phyloP scores from a whole-genome alignment of 495 filamentous ascomycete genomes.

The Talaromyces borbonicus region DNA sequence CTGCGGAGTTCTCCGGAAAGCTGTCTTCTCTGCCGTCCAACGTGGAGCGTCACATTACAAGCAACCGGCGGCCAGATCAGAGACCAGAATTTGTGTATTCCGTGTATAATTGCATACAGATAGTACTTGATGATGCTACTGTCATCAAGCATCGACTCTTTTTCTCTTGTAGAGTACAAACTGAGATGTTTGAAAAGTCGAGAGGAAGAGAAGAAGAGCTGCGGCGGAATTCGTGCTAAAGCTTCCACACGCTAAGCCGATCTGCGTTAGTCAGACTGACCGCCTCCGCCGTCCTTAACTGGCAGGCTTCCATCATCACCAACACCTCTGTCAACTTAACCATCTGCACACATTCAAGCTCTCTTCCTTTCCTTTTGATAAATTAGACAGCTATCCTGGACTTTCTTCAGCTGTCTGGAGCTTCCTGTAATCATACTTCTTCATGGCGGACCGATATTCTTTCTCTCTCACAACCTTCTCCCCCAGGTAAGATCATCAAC shows the following conservation, averaged over 20 bases:
- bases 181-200: not conserved
- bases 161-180: not conserved
- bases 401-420: slow-evolving; percentile 7
- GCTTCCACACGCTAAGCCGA: not conserved
- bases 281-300: slow-evolving; percentile 24
- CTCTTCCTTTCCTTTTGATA: not conserved
- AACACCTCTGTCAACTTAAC: not conserved
- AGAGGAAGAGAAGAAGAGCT: not conserved
- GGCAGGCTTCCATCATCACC: slow-evolving; percentile 14
- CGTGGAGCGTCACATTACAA: too few species aligned
- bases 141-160: too few species aligned
- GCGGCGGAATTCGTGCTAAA: not conserved
- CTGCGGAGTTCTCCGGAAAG: too few species aligned
- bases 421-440: not conserved
- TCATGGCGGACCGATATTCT: slow-evolving; percentile 97
- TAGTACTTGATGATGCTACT: too few species aligned
- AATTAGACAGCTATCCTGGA: slow-evolving; percentile 12
- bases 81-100: too few species aligned
- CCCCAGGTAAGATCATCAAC: slow-evolving; percentile 67
- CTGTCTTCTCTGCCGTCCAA: too few species aligned
- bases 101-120: too few species aligned
- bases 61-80: too few species aligned
- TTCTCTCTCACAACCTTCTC: slow-evolving; percentile 99
- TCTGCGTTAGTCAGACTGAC: not conserved
- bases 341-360: not conserved